These are phyloP conservation scores for Trichosporon sp. DNA, from an alignment of 1,284 basidiomycete species.

Conservation along the genomic window DNA sequence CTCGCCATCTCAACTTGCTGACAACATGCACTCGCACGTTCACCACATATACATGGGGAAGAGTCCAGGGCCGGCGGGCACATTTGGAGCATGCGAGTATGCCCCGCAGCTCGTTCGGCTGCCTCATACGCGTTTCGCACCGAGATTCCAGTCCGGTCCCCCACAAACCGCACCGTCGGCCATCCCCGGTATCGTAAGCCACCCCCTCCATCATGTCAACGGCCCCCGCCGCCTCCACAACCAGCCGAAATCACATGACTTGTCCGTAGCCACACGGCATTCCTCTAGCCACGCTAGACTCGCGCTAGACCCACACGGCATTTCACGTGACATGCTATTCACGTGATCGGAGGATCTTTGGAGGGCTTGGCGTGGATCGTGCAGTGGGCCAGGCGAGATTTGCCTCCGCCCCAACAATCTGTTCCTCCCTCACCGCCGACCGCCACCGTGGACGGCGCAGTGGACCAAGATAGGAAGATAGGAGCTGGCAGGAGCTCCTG, in stretches of 20 bases:
- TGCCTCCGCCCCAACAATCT: constrained; percentile 6
- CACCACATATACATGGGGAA: background rate
- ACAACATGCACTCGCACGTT: background rate
- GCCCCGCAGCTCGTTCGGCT: background rate
- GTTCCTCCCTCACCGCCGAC: background rate
- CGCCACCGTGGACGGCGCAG: background rate
- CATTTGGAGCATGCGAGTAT: background rate
- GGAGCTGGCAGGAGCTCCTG: background rate
- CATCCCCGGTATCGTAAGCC: constrained; percentile 11
- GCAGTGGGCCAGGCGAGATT: background rate
- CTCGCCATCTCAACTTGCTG: no score
- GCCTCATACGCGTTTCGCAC: background rate
- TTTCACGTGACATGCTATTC: background rate
- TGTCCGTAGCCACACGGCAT: background rate
- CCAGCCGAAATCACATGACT: background rate
- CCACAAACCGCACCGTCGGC: constrained; percentile 9
- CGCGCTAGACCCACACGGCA: background rate
- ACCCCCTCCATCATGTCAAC: background rate
- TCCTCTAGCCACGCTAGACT: background rate
- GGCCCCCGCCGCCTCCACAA: constrained; percentile 12
- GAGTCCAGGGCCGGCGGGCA: no score
- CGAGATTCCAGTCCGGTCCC: background rate
- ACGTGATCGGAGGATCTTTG: constrained; percentile 8
- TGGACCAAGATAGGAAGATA: background rate
- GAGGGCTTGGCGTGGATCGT: background rate